Evolutionary conservation across 176 grass and related monocot genomes (phyloP), one percentile per base, ranked within the genome.

Genomic region (Zoysia pacifica): DNA sequence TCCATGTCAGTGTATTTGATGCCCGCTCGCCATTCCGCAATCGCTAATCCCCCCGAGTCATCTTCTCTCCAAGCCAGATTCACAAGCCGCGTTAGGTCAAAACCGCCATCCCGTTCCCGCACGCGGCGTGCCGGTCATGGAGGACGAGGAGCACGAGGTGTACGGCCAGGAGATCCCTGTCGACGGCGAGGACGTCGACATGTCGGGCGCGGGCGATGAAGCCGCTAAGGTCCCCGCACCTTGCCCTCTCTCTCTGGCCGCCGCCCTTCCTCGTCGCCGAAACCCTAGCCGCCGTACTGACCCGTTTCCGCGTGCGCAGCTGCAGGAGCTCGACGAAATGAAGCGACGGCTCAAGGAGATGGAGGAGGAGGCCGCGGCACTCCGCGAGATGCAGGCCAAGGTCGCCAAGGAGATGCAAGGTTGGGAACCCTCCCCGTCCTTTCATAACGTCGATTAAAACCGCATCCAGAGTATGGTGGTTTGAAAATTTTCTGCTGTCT

Each of bases 361-460:
- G 89, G 92, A 94, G 80, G 89, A 94, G 77, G 91, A 94, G 77
- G 92, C 89, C 52, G 86, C 86, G 2, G 92, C 89, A n/a, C 92
- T 94, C 77, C 92, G 89, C 72, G 92, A 94, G 59, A 89, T 94
- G 86, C 92, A 94, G 73, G 86, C 92, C 74, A 91, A 87, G 78
- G 92, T 87, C 77, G 89, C 85, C 77, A 91, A 91, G 81, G 92
- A 91, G 77, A 94, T 94, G 92, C 89, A 91, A 91, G 89, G 89
- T 91, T 28, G 3, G 82, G 41, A 69, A 44, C 12, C 39, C 73
- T 74, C n/a, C 36, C 65, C 36, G 16, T 19, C 8, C 2, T 43
- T n/a, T 19, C 6, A 6, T 46, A 20, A 0, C 1, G 7, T 2
- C 10, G 35, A 36, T 49, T 5, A 44, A 37, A 80, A 63, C 65